phyloP scores from a whole-genome alignment of 805 yeast genomes.

The Candida maltosa region DNA sequence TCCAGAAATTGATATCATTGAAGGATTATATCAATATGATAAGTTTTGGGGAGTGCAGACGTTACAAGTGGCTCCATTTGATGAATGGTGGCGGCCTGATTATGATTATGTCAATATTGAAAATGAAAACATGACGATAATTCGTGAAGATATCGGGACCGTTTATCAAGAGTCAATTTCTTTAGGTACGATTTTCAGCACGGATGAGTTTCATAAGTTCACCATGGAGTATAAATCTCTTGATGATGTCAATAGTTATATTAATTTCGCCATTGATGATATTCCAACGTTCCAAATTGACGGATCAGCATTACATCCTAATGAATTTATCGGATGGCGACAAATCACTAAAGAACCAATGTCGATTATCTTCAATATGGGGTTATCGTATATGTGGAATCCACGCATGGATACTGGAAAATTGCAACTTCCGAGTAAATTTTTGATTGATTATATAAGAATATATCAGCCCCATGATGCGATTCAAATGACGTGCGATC shows the following conservation, averaged over 20 bases:
- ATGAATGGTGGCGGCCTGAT: constrained; percentile 42
- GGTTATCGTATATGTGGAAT: constrained; percentile 38
- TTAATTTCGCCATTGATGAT: constrained; percentile 32
- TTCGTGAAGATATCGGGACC: constrained; percentile 38
- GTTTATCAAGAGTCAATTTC: constrained; percentile 39
- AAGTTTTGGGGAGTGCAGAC: constrained; percentile 29
- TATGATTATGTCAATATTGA: constrained; percentile 29
- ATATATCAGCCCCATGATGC: constrained; percentile 35
- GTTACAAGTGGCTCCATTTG: constrained; percentile 42
- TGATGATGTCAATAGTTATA: constrained; percentile 20
- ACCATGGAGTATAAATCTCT: constrained; percentile 34
- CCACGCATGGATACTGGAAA: constrained; percentile 34
- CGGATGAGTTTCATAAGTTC: constrained; percentile 20
- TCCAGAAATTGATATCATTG: constrained; percentile 25
- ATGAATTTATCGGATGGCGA: constrained; percentile 36
- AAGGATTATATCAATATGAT: constrained; percentile 15
- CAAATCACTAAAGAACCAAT: constrained; percentile 35
- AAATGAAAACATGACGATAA: constrained; percentile 24
- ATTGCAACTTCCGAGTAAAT: constrained; percentile 30
- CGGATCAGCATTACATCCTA: constrained; percentile 36
- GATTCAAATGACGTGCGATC: constrained; percentile 34
- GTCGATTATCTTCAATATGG: constrained; percentile 36
- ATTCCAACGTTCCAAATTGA: constrained; percentile 22
- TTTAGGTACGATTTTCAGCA: constrained; percentile 30
- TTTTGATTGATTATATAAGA: constrained; percentile 38